Base-by-base conservation (phyloP, 108 stramenopile genomes). In the Skeletonema potamos region DNA sequence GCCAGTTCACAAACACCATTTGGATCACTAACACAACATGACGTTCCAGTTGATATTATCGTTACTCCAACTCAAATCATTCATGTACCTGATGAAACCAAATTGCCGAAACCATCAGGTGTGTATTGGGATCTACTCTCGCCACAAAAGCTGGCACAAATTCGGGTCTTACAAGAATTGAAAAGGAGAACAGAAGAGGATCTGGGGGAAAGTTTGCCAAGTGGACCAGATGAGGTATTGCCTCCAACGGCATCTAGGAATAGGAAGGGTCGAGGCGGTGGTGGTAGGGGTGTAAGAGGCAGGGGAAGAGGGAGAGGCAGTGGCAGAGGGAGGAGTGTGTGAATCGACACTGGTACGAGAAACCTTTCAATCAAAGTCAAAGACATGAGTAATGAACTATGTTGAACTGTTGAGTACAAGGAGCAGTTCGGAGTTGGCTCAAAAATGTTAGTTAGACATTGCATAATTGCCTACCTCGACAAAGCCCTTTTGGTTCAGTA, bases 41-140 rank as follows among this genome's bases (percentile, higher is more conserved):
- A 89, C 66, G 89, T 89, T 12, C 89, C 89, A 10, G 89, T 89
- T 2, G 89, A 89, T 55, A 84, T 89, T 15, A 89, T 89, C 62
- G 85, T 87, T 6, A 89, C 89, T 30, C 89, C 89, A 1, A 86
- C 89, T 10, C 62, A 72, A 9, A 63, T 77, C 15, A 89, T 89
- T 68, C 83, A 67, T 3, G 89, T 89, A 10, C 73, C 86, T 26
- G 69, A 76, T 26, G 7, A 8, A 24, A 83, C 77, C 57, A 71
- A 83, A 41, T 70, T 73, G 17, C 83, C 85, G 3, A 89, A 89
- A 58, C 89, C 89, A 15, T 83, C 82, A 2, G 89, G 89, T 2
- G 82, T 89, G 20, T 84, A 75, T 44, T 89, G 89, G 89, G 83
- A 89, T 51, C 55, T 89, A n/a, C 43, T 89, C 12, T 85, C 84